phyloP scores from a whole-genome alignment of 495 filamentous ascomycete species.

The Aspergillus saccharolyticus region DNA sequence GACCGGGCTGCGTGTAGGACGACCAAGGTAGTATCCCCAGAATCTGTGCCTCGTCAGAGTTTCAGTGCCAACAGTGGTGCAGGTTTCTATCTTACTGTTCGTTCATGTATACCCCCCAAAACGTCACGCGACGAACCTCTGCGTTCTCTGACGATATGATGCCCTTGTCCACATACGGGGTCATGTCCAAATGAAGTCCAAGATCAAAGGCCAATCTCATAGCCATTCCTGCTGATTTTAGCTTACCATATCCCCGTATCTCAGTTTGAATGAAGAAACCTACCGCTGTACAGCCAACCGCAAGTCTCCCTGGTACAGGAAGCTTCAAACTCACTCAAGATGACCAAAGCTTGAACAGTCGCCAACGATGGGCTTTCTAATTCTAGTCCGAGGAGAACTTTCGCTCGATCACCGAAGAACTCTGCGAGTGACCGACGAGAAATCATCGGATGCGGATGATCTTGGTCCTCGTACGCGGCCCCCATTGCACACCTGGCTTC shows the following conservation, averaged over 20 bases:
- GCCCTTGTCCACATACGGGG: conserved; percentile 21
- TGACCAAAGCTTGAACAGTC: conserved; percentile 32
- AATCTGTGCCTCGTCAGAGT: conserved; percentile 15
- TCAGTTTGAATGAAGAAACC: not conserved
- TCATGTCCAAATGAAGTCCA: conserved; percentile 33
- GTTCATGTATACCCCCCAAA: conserved; percentile 32
- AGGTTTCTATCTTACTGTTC: conserved; percentile 26
- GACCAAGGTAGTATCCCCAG: conserved; percentile 29
- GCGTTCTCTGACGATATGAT: conserved; percentile 21
- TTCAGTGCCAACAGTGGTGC: not conserved
- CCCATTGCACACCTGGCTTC: conserved; percentile 24
- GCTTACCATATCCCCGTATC: too few relatives aligned
- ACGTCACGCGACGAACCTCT: conserved; percentile 23
- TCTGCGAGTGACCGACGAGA: conserved; percentile 28
- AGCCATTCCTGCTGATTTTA: conserved; percentile 29
- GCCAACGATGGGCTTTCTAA: conserved; percentile 29
- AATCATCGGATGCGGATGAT: conserved; percentile 23
- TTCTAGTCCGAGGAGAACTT: conserved; percentile 29
- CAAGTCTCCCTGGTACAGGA: conserved; percentile 27
- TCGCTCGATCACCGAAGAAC: conserved; percentile 29
- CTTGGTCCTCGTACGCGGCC: conserved; percentile 23
- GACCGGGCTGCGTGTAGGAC: conserved; percentile 22
- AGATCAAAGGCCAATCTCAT: conserved; percentile 33
- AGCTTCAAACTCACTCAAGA: conserved; percentile 30
- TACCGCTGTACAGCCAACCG: conserved; percentile 39